Percentiles rank a stretch among this genome's conserved stretches.
Evolutionary conservation across 805 yeast genomes (phyloP).

Genomic region (Lachancea thermotolerans): DNA sequence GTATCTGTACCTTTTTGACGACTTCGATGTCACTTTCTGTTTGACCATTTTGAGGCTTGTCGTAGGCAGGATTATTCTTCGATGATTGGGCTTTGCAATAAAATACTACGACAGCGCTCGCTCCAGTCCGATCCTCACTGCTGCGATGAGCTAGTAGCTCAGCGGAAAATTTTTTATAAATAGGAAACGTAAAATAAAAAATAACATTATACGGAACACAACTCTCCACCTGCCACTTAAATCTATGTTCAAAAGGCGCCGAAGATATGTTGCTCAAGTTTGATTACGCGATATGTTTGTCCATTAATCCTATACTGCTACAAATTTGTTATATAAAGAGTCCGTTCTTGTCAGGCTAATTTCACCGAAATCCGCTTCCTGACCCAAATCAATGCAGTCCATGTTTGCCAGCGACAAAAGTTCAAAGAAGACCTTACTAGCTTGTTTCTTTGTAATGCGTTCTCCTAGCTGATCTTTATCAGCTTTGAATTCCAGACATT

Average conservation of each 20-base stretch:
- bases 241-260: too few species aligned
- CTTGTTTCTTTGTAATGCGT: conserved; percentile 20
- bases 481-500: conserved; percentile 1
- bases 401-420: conserved; percentile 73
- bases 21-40: conserved; percentile 44
- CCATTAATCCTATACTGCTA: conserved; percentile 8
- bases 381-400: conserved; percentile 60
- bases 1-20: conserved; percentile 54
- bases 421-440: conserved; percentile 58
- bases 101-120: background rate
- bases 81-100: background rate
- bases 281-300: too few species aligned
- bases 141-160: conserved; percentile 1
- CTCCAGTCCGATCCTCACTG: background rate
- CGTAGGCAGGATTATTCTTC: background rate
- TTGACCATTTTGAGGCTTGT: conserved; percentile 24
- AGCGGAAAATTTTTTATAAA: conserved; percentile 4
- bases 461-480: conserved; percentile 6
- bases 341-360: conserved; percentile 47
- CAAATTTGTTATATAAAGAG: conserved; percentile 29
- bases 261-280: too few species aligned
- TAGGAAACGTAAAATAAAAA: background rate
- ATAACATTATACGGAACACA: too few species aligned
- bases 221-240: too few species aligned
- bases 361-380: conserved; percentile 52